Base-by-base conservation (phyloP, 1,139 yeast species). In the Groenewaldozyma sp. region DNA sequence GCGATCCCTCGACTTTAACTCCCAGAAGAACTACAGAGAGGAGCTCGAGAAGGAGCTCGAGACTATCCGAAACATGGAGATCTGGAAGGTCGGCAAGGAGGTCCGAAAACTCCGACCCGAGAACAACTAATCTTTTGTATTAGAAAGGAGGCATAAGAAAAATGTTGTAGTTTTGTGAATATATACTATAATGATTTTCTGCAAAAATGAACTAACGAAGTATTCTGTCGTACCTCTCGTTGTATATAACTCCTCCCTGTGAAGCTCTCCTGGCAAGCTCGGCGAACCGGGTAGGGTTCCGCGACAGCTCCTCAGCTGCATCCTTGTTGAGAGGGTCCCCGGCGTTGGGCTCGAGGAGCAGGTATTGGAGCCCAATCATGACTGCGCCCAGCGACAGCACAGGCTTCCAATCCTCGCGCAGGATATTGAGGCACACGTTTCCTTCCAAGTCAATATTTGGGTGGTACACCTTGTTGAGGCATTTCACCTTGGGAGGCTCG, bases 71-170 rank as follows among this genome's bases (percentile, higher is more conserved):
- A 75, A 75, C 63, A 86, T 88, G 82, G 98, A 91, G 76, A 91
- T 91, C 91, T 91, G 98, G 98, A 82, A 70, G 65, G 98, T 93
- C 58, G 98, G 98, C 66, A 88, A 88, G 77, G 97, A 91, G 76
- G 98, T 91, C 57, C 88, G 98, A 80, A 88, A 88, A 74, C 80
- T 88, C 69, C 88, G 98, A 74, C 98, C 98, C 60, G 97, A 88
- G 75, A 88, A 91, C 91, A 78, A 82, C 68, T 87, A 82, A 72
- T 39, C 36, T 19, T 5, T 13, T 22, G 10, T 22, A 20, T 10
- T 19, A 11, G 18, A 31, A 31, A 31, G 10, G 18, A 31, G 11
- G 10, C 6, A 7, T 13, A 28, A 7, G n/a, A 7, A 28, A 28
- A n/a, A 28, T 28, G 16, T n/a, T n/a, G 6, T 9, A 24, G 27